phyloP scores from a whole-genome alignment of 192 early-diverging fungal genomes.

The Linnemannia exigua region DNA sequence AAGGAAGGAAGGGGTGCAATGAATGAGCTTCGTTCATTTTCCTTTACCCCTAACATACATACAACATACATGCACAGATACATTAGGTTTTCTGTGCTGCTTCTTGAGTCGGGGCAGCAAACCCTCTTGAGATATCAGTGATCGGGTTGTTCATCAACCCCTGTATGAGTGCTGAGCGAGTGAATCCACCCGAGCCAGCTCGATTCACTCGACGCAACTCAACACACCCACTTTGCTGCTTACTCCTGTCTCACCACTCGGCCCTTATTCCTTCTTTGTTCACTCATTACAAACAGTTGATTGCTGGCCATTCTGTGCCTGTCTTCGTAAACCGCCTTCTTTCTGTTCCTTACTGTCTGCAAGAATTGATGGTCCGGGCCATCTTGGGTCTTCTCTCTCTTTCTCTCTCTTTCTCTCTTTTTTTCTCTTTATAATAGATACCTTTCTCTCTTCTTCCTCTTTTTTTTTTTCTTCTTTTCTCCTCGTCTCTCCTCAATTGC shows the following conservation, averaged over 20 bases:
- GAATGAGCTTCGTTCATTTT: neutral
- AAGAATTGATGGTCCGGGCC: neutral
- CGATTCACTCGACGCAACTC: neutral
- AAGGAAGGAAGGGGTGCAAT: neutral
- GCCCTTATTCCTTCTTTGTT: neutral
- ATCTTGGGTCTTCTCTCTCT: neutral
- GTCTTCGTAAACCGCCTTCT: neutral
- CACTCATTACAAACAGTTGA: neutral
- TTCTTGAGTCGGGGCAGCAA: too few species aligned
- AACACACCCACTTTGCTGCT: neutral
- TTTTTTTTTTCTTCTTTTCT: neutral
- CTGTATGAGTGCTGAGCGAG: too few species aligned
- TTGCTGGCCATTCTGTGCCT: too few species aligned
- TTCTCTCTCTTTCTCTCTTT: neutral
- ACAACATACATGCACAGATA: too few species aligned
- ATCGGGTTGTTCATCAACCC: too few species aligned
- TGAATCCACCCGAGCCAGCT: too few species aligned
- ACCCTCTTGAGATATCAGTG: too few species aligned
- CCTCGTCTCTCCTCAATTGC: neutral
- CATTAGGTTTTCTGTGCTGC: too few species aligned
- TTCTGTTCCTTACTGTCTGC: neutral
- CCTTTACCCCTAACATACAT: too few species aligned
- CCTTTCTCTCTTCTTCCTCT: neutral
- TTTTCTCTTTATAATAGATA: too few species aligned
- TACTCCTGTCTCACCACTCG: neutral